Evolutionary conservation across 2,329 filamentous ascomycete species (phyloP), one percentile per base, ranked within the genome.

Genomic region (Macrophomina pseudophaseolina): DNA sequence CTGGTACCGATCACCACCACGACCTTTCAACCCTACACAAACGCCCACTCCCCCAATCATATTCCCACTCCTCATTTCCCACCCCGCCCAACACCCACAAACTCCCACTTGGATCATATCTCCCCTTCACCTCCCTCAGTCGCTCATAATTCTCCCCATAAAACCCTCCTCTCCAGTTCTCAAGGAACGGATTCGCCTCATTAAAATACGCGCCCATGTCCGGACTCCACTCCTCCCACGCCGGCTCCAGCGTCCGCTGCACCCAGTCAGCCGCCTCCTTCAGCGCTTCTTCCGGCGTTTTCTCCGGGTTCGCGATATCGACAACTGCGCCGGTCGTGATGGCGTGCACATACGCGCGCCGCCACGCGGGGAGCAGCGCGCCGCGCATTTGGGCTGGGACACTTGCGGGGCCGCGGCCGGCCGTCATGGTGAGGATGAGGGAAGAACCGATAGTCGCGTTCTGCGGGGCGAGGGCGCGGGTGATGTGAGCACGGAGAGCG

Each of bases 291-390:
- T 11, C 23, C 28, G 51, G 51, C 51, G 30, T 33, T 30, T 54
- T 38, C 5, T n/a, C 33, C 28, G 9, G 18, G 46, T 66, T 66
- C 14, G 42, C 49, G 49, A 66, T 38, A 60, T 54, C 28, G 4
- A 65, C 5, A 56, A 68, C n/a, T 4, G 70, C 74, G 0, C 74
- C 73, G 4, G 68, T 73, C 3, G 72, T 66, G 60, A 76, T 73
- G n/a, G 73, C 66, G 49, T 77, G 76, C 1, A 75, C 64, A 28
- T 79, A 79, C 3, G 76, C 72, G 1, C 49, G 72, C 53, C 74
- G 72, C 79, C 79, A 80, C 0, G 74, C 74, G 0, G 74, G 74
- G 35, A 72, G 67, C 30, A 72, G 73, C 66, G 58, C 70, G 70
- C 66, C 73, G 67, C 54, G 78, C 72, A 1, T 74, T 72, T 51